phyloP scores from a whole-genome alignment of 2,329 filamentous ascomycete species.

The Talaromyces sp. region DNA sequence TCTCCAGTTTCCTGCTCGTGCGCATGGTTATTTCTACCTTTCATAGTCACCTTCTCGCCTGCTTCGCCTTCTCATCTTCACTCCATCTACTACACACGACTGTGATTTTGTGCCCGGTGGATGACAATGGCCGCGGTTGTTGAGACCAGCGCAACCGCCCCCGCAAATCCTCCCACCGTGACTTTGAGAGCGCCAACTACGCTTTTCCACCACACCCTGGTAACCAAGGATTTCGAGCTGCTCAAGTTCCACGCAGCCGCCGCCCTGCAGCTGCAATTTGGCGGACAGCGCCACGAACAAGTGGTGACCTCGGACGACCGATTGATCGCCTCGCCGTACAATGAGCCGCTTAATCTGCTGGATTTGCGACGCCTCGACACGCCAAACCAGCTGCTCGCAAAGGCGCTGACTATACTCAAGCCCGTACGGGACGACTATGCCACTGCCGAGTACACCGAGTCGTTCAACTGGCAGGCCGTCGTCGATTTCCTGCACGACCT shows the following conservation, averaged over 20 bases:
- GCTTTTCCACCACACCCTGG: slow-evolving; percentile 25
- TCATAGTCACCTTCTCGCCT: not conserved
- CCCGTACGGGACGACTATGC: slow-evolving; percentile 67
- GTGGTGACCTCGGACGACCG: slow-evolving; percentile 20
- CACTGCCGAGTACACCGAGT: slow-evolving; percentile 63
- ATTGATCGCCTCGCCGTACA: slow-evolving; percentile 72
- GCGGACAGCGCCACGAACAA: slow-evolving; percentile 11
- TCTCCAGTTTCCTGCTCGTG: slow-evolving; percentile 12
- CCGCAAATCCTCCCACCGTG: slow-evolving; percentile 4
- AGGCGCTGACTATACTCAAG: slow-evolving; percentile 61
- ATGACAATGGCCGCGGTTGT: not conserved
- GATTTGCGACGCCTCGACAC: slow-evolving; percentile 62
- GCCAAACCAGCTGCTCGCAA: slow-evolving; percentile 64
- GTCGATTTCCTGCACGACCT: slow-evolving; percentile 51
- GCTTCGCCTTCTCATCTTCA: not conserved
- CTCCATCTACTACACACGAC: not conserved
- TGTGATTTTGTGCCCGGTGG: not conserved
- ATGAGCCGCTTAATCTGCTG: slow-evolving; percentile 63
- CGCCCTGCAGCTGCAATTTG: slow-evolving; percentile 24
- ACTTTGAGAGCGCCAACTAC: slow-evolving; percentile 8
- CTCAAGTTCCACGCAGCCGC: slow-evolving; percentile 31
- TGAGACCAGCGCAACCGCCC: not conserved
- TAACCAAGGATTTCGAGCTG: slow-evolving; percentile 28
- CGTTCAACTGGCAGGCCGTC: slow-evolving; percentile 75
- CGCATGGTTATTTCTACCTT: not conserved